Percentiles rank a stretch among this genome's conserved stretches.
These are phyloP conservation scores for Mycocentrospora acerina DNA, from an alignment of 2,329 filamentous ascomycete species.

Conservation along the genomic window DNA sequence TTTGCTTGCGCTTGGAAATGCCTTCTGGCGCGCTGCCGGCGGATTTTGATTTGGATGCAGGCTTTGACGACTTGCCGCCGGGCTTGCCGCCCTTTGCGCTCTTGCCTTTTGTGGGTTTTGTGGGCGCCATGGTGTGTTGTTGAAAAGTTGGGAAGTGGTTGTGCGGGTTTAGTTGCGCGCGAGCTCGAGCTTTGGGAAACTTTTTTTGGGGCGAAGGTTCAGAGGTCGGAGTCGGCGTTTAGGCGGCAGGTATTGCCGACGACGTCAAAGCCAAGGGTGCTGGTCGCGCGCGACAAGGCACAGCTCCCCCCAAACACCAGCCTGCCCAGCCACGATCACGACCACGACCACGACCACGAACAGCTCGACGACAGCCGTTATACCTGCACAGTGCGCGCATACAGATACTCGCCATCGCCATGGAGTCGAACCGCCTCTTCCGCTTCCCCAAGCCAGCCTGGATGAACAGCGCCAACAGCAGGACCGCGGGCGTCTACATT, in stretches of 20 bases:
- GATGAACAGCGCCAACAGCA: constrained; percentile 64
- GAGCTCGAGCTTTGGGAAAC: constrained; percentile 16
- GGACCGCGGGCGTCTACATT: constrained; percentile 66
- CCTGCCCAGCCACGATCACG: constrained; percentile 8
- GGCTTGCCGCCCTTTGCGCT: constrained; percentile 26
- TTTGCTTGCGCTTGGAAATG: constrained; percentile 46
- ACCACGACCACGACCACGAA: too few relatives aligned
- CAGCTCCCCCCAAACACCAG: constrained; percentile 14
- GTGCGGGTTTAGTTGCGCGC: too few relatives aligned
- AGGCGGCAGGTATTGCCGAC: neutral
- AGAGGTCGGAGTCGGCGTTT: constrained; percentile 13
- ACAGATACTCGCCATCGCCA: constrained; percentile 15
- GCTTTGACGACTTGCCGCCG: constrained; percentile 28
- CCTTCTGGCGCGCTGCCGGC: constrained; percentile 34
- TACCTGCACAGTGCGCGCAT: constrained; percentile 4
- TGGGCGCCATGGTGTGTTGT: constrained; percentile 27
- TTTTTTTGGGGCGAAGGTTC: constrained; percentile 23
- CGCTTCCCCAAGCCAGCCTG: constrained; percentile 68
- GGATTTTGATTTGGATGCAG: constrained; percentile 35
- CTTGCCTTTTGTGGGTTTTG: constrained; percentile 29
- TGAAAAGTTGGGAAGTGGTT: constrained; percentile 6
- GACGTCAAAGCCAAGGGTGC: neutral
- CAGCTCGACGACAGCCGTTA: constrained; percentile 1
- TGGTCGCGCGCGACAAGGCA: neutral
- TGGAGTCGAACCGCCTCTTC: constrained; percentile 61